These are phyloP conservation scores for Fusarium verrucosum DNA, from an alignment of 2,329 filamentous ascomycete species.

Conservation along the genomic window DNA sequence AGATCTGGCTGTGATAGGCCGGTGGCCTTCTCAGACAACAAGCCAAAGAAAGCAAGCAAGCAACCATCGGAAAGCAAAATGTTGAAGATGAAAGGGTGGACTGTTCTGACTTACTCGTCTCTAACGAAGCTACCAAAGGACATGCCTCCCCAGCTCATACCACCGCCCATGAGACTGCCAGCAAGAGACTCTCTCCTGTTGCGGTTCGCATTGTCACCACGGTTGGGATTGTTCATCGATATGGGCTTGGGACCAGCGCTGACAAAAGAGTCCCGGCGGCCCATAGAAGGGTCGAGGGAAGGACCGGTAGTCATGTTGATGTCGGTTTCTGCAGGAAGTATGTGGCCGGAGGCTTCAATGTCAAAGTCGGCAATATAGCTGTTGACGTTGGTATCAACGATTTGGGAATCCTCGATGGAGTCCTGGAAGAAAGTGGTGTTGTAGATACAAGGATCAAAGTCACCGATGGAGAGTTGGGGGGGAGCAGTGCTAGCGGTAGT, in stretches of 20 bases:
- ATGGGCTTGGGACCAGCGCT: conserved; percentile 73
- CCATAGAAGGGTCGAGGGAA: conserved; percentile 64
- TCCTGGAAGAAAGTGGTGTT: conserved; percentile 47
- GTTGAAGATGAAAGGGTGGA: conserved; percentile 18
- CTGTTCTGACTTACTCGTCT: conserved; percentile 81
- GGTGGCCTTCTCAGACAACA: background rate
- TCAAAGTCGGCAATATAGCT: background rate
- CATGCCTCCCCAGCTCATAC: conserved; percentile 96
- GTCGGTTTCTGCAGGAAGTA: conserved; percentile 40
- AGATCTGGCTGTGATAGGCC: background rate
- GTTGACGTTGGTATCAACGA: conserved; percentile 1
- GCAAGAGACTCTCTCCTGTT: conserved; percentile 70
- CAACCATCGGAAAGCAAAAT: conserved; percentile 2
- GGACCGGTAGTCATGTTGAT: conserved; percentile 68
- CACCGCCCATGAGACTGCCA: conserved; percentile 75
- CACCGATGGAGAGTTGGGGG: conserved; percentile 33
- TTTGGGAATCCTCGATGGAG: conserved; percentile 9
- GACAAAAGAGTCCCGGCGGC: conserved; percentile 72
- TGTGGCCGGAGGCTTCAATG: background rate
- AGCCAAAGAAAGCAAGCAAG: too few species aligned
- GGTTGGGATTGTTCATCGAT: conserved; percentile 71
- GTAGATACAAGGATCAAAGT: conserved; percentile 36
- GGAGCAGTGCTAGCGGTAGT: conserved; percentile 38
- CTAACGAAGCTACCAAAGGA: conserved; percentile 97
- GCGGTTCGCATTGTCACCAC: conserved; percentile 63